A percentile compares a stretch with the other conserved stretches of the same genome.
Evolutionary conservation across 495 filamentous ascomycete genomes (phyloP).

Genomic region (Penicillium subrubescens): DNA sequence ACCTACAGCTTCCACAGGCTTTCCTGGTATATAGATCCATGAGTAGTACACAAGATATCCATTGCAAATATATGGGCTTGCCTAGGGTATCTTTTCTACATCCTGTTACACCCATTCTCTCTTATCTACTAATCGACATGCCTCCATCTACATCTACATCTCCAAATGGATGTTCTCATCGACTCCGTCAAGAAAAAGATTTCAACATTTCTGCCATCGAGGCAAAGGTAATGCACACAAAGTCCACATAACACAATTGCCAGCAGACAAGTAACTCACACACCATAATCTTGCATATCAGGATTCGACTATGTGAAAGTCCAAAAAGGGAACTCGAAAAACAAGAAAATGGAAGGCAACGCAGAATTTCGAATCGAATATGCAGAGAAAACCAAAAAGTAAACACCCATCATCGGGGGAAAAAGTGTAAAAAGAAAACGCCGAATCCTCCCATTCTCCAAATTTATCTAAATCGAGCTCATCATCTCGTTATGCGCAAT

Average conservation of each 20-base stretch:
- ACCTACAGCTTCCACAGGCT: too few species aligned
- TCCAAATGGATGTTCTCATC: not conserved
- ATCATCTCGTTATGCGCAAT: constrained; percentile 36
- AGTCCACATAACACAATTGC: not conserved
- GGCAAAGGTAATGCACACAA: not conserved
- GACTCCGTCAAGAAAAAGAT: not conserved
- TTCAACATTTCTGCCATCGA: not conserved
- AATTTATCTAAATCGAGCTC: constrained; percentile 32
- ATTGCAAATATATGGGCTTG: too few species aligned
- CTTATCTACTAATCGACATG: too few species aligned
- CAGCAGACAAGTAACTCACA: not conserved
- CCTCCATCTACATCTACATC: not conserved
- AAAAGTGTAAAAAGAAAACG: constrained; percentile 30
- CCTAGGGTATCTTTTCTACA: too few species aligned
- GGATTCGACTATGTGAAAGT: not conserved
- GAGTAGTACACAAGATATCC: too few species aligned
- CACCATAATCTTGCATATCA: not conserved
- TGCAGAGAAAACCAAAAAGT: not conserved
- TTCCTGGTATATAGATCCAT: too few species aligned
- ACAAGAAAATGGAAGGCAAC: not conserved
- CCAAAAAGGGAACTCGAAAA: not conserved
- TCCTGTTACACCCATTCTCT: too few species aligned
- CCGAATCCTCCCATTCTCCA: constrained; percentile 37
- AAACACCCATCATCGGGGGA: not conserved
- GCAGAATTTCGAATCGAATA: not conserved